Conservation (phyloP, 768 basidiomycete genomes). For the Lepiota subincarnata region DNA sequence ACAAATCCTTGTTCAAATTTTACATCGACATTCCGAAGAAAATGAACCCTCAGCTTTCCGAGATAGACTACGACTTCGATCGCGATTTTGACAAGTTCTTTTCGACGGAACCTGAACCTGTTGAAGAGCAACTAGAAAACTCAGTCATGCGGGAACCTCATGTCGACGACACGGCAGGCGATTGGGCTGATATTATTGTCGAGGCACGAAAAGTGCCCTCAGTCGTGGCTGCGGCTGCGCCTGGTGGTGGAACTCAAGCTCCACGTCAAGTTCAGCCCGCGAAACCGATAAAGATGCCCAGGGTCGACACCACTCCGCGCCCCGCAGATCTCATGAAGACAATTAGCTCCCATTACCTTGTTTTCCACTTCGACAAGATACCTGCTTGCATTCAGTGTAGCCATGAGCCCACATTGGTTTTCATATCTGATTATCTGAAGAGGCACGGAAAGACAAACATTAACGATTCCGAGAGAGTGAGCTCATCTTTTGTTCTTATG, state of each 20-base stretch:
- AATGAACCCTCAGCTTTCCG: constrained; percentile 22
- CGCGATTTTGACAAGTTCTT: constrained; percentile 32
- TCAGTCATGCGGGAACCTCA: not conserved
- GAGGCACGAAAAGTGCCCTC: constrained; percentile 3
- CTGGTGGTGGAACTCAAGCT: not conserved
- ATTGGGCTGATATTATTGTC: constrained; percentile 27
- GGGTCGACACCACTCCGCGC: constrained; percentile 25
- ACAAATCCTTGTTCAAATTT: constrained; percentile 23
- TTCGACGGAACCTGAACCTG: constrained; percentile 5
- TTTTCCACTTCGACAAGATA: constrained; percentile 24
- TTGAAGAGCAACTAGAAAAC: not conserved
- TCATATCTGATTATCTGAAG: constrained; percentile 30
- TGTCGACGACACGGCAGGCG: constrained; percentile 20
- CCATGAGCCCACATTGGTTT: constrained; percentile 33
- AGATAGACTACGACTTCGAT: constrained; percentile 28
- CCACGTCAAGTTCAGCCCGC: not conserved
- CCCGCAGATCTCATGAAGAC: constrained; percentile 29
- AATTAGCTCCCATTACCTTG: constrained; percentile 28
- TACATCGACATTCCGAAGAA: constrained; percentile 28
- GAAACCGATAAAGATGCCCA: constrained; percentile 21
- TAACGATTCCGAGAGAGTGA: constrained; percentile 26
- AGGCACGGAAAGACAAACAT: constrained; percentile 31
- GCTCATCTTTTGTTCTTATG: not conserved
- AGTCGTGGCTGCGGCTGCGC: not conserved
- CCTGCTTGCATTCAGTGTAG: constrained; percentile 31